phyloP scores from a whole-genome alignment of 2,329 filamentous ascomycete species.

The Paramyrothecium sp. region DNA sequence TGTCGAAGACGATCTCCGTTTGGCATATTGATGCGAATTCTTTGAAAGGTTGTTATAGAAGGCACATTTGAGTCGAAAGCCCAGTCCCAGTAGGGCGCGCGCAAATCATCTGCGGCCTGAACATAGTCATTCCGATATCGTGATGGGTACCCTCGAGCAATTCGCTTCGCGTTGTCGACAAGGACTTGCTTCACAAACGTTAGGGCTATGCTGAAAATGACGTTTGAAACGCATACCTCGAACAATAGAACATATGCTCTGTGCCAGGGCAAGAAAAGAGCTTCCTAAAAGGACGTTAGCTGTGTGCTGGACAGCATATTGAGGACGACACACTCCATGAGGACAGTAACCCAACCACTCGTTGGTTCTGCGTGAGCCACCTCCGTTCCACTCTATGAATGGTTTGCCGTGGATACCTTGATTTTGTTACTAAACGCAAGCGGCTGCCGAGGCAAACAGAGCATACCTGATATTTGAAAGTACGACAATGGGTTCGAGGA shows the following conservation, averaged over 20 bases:
- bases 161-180: constrained; percentile 40
- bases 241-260: constrained; percentile 53
- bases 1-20: constrained; percentile 24
- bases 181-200: constrained; percentile 46
- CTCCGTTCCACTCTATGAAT: constrained; percentile 39
- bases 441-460: neutral
- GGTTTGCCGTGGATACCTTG: constrained; percentile 41
- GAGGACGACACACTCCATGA: constrained; percentile 38
- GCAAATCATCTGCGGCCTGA: constrained; percentile 43
- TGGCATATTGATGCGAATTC: constrained; percentile 39
- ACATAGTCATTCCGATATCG: constrained; percentile 33
- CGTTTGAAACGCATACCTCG: constrained; percentile 38
- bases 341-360: constrained; percentile 43
- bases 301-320: neutral
- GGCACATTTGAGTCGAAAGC: constrained; percentile 42
- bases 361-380: constrained; percentile 24
- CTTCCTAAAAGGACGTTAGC: constrained; percentile 33
- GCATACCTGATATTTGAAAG: constrained; percentile 47
- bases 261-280: constrained; percentile 54
- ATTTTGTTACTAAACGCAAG: constrained; percentile 4
- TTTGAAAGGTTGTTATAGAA: constrained; percentile 29
- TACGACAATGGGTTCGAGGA: constrained; percentile 44
- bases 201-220: neutral
- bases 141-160: constrained; percentile 43
- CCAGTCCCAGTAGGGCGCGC: constrained; percentile 57